Evolutionary conservation across 495 filamentous ascomycete genomes (phyloP).

Genomic region (Hyaloscypha variabilis): DNA sequence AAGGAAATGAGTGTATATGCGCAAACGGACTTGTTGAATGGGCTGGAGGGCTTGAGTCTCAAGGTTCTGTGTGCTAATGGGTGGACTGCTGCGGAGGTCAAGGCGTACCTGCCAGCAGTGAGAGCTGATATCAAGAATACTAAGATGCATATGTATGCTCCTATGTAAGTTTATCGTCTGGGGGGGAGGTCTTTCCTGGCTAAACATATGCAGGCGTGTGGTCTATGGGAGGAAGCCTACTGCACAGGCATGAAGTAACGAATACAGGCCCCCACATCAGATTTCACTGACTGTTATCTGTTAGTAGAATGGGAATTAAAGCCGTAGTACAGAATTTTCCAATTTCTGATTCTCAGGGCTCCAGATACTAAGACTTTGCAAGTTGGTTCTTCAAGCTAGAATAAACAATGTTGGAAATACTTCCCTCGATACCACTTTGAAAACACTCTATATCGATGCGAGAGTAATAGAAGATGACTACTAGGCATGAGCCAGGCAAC

Average conservation of each 20-base stretch:
- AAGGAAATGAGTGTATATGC: slow-evolving; percentile 29
- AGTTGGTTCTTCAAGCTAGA: too few species aligned
- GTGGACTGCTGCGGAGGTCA: slow-evolving; percentile 45
- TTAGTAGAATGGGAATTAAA: too few species aligned
- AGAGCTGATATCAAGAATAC: slow-evolving; percentile 47
- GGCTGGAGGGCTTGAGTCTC: slow-evolving; percentile 11
- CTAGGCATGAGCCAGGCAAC: too few species aligned
- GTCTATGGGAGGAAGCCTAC: slow-evolving; percentile 11
- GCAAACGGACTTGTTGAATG: slow-evolving; percentile 40
- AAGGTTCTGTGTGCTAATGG: slow-evolving; percentile 39
- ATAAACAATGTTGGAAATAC: too few species aligned
- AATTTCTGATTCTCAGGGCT: too few species aligned
- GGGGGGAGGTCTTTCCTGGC: background rate
- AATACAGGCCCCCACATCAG: too few species aligned
- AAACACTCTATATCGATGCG: too few species aligned
- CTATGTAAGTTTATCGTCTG: slow-evolving; percentile 8
- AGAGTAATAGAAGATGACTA: too few species aligned
- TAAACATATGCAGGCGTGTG: background rate
- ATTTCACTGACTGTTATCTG: too few species aligned
- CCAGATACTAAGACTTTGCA: too few species aligned
- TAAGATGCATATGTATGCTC: slow-evolving; percentile 43
- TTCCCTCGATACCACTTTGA: too few species aligned
- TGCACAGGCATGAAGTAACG: background rate
- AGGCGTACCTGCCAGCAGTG: slow-evolving; percentile 46
- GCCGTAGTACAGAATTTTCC: too few species aligned